Base-by-base conservation (phyloP, 371 early-diverging fungal genomes). In the Lichtheimia hyalospora region DNA sequence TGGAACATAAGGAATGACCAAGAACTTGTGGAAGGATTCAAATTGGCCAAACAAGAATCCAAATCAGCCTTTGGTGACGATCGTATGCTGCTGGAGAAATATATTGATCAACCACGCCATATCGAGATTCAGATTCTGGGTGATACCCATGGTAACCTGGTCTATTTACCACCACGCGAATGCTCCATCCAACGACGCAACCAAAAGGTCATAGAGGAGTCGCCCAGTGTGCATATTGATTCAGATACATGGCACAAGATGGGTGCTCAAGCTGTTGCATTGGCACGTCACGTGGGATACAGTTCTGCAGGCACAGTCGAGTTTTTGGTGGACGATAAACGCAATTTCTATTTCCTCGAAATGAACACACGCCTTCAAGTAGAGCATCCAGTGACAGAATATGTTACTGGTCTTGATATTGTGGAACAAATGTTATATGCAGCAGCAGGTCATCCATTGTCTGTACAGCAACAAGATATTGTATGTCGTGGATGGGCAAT, bases 311-410 rank as follows among this genome's bases (percentile, higher is more conserved):
- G 75, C 23, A 75, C 86, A 69, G 75, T 95, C 2, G 96, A 95
- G 64, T 95, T 94, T 62, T 70, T 95, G 54, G 84, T 89, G 16
- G 83, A 85, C 62, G 61, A 79, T 16, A 64, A 70, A 23, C 83
- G 84, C 52, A 84, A 91, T 56, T 92, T 93, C 58, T 95, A 90
- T 76, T 92, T 94, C 63, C 72, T 94, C 70, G 94, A 94, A 66
- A 91, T 94, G 92, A 94, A 94, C 68, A 92, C 93, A 3, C 86
- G 94, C 20, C 78, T 94, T 44, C 94, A 94, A 64, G 96, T 96
- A 48, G 99, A 99, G 77, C 99, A 98, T 79, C 97, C 98, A 6
- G 92, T 98, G 52, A 98, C 98, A 23, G 99, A 99, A 71, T 84
- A 88, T 60, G 90, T 96, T 34, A 95, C 96, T 2, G 92, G 91